Conservation (phyloP, 1,284 basidiomycete genomes). For the Hymenochaete sp. region DNA sequence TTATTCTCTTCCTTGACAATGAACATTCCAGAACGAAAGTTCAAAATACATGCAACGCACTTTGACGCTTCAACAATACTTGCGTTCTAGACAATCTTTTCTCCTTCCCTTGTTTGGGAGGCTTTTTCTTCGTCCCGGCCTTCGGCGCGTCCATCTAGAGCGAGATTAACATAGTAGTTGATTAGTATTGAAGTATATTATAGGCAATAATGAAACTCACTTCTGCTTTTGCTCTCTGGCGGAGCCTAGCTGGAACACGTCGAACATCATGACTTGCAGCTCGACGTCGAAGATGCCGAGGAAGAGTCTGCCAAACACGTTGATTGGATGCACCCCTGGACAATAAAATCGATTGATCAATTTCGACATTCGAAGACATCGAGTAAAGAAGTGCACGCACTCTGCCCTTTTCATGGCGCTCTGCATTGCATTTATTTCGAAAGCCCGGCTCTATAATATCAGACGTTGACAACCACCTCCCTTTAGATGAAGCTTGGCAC, state of each 20-base stretch:
- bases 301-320: slow-evolving; percentile 84
- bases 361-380: neutral
- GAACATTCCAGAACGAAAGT: neutral
- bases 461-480: slow-evolving; percentile 3
- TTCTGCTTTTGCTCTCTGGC: slow-evolving; percentile 75
- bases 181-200: neutral
- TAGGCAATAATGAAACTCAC: slow-evolving; percentile 32
- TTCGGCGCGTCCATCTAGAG: slow-evolving; percentile 70
- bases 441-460: slow-evolving; percentile 58
- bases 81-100: slow-evolving; percentile 45
- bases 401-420: slow-evolving; percentile 72
- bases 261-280: slow-evolving; percentile 90
- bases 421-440: slow-evolving; percentile 86
- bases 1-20: slow-evolving; percentile 51
- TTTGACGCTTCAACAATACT: slow-evolving; percentile 54
- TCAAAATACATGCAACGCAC: slow-evolving; percentile 30
- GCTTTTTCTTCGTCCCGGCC: slow-evolving; percentile 42
- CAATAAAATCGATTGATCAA: neutral
- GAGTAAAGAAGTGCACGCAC: slow-evolving; percentile 31
- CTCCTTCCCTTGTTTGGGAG: slow-evolving; percentile 49
- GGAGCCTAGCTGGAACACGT: slow-evolving; percentile 73
- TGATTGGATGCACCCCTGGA: slow-evolving; percentile 49
- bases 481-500: neutral
- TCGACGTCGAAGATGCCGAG: slow-evolving; percentile 78
- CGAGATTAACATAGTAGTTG: slow-evolving; percentile 10